Base-by-base conservation (phyloP, 2,329 filamentous ascomycete genomes). In the Hymenoscyphus salicellus region DNA sequence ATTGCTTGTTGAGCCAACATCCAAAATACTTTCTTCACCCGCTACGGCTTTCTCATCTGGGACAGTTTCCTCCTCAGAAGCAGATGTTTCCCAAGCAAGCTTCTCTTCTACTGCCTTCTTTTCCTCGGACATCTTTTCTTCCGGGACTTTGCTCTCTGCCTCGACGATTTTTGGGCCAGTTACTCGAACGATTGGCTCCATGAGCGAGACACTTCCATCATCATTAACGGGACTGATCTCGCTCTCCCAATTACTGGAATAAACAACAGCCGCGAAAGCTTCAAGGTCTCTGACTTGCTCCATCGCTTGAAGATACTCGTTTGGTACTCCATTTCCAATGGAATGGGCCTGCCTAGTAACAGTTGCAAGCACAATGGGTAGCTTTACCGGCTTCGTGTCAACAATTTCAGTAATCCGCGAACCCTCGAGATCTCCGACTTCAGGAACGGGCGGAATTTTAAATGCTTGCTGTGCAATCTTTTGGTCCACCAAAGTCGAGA, bases 311-410 rank as follows among this genome's bases (percentile, higher is more conserved):
- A 90, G 81, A 74, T 90, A 90, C 79, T 84, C 88, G 77, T 85
- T 92, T 64, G 84, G 87, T 78, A 86, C 84, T 71, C 91, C 91
- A 72, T 89, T 89, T 61, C 93, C 94, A 70, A 99, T 96, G 62
- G 83, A 84, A 77, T 97, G 93, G 5, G 94, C 94, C 79, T 99
- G 93, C 70, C 92, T 87, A 46, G 93, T 95, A 72, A 98, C 85
- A 5, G 96, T 89, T 2, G 94, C 96, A 41, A 99, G 82, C 61
- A 96, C 89, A 77, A 92, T 96, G 57, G 95, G 95, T 49, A 99
- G 84, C 78, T 93, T 94, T 46, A 89, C 80, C 59, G 79, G 78
- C 73, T 78, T 80, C 69, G 78, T 77, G 74, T 83, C 82, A 58
- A 82, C 79, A 6, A 86, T 78, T 71, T 86, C 84, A 32, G 82